Evolutionary conservation across 1,284 basidiomycete genomes (phyloP), one percentile per base, ranked within the genome.

Genomic region (Cerioporus squamosus): DNA sequence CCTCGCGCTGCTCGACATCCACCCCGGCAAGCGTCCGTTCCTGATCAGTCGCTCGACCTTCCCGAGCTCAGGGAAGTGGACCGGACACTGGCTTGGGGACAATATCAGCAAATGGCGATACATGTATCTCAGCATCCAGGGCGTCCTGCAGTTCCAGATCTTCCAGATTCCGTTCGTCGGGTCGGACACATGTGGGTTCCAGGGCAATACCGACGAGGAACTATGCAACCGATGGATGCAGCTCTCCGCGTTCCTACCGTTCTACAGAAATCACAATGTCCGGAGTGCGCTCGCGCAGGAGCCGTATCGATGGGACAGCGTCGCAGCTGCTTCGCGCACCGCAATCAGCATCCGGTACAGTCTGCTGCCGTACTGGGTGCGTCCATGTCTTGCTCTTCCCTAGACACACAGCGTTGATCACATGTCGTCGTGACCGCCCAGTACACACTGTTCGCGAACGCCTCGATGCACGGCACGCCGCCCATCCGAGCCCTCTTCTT

Each of bases 181-280:
- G 15, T 85, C 90, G 43, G 63, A 64, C 44, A 64, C 63, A 24
- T 64, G 86, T 69, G 86, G 85, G 15, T 87, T 87, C 74, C 77
- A 80, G 60, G 82, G 78, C 0, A 92, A 94, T 71, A 86, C 66
- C 49, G 63, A 77, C 66, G 93, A 94, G 70, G 89, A 92, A 69
- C 79, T 94, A 8, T 91, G 90, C 71, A 88, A 87, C 59, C 82
- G 91, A 22, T 94, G 91, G 91, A 91, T 90, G 87, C 84, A 87
- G 67, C 78, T 93, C 12, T 80, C 87, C 1, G 90, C 91, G 0
- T 90, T 91, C 68, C 79, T 81, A n/a, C 88, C 88, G 3, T 90
- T 90, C 73, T 90, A 83, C 65, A 77, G 87, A 38, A 90, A 90
- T 65, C 89, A 91, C 67, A 91, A 91, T 60, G 71, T 78, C 42